phyloP scores from a whole-genome alignment of 2,329 filamentous ascomycete species.

The Achaetomium macrosporum region DNA sequence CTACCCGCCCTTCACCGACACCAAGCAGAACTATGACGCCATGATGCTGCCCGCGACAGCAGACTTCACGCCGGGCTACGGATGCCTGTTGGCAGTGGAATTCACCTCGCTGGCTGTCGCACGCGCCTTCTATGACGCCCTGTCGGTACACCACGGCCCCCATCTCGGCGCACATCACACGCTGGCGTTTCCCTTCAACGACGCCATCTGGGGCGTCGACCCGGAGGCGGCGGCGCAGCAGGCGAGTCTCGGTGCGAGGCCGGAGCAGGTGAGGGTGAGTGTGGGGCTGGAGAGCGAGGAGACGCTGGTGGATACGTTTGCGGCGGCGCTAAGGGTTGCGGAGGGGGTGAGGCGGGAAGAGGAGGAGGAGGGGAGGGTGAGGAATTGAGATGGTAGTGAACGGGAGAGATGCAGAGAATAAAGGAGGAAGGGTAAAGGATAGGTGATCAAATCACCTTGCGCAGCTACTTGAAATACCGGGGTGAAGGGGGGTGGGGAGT shows the following conservation, averaged over 20 bases:
- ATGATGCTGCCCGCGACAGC: slow-evolving; percentile 31
- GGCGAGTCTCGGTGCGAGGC: slow-evolving; percentile 33
- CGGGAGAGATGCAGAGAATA: neutral
- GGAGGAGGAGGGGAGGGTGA: neutral
- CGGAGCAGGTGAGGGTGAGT: slow-evolving; percentile 41
- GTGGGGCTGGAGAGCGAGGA: slow-evolving; percentile 42
- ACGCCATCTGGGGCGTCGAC: slow-evolving; percentile 38
- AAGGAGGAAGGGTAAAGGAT: no score
- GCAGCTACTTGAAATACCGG: no score
- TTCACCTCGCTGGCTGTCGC: slow-evolving; percentile 39
- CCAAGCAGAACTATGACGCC: slow-evolving; percentile 33
- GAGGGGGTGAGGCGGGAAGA: slow-evolving; percentile 1
- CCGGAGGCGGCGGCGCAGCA: slow-evolving; percentile 34
- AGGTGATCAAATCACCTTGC: no score
- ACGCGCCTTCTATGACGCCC: slow-evolving; percentile 43
- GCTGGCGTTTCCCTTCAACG: slow-evolving; percentile 43
- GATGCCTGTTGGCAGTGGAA: slow-evolving; percentile 49
- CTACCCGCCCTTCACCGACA: slow-evolving; percentile 37
- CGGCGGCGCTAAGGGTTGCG: slow-evolving; percentile 31
- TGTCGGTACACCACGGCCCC: slow-evolving; percentile 45
- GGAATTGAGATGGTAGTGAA: neutral
- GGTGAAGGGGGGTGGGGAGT: no score
- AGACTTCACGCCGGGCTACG: slow-evolving; percentile 48
- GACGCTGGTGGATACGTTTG: slow-evolving; percentile 37
- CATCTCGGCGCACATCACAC: slow-evolving; percentile 50